Base-by-base conservation (phyloP, 768 basidiomycete species). In the Pleurotus eryngii region DNA sequence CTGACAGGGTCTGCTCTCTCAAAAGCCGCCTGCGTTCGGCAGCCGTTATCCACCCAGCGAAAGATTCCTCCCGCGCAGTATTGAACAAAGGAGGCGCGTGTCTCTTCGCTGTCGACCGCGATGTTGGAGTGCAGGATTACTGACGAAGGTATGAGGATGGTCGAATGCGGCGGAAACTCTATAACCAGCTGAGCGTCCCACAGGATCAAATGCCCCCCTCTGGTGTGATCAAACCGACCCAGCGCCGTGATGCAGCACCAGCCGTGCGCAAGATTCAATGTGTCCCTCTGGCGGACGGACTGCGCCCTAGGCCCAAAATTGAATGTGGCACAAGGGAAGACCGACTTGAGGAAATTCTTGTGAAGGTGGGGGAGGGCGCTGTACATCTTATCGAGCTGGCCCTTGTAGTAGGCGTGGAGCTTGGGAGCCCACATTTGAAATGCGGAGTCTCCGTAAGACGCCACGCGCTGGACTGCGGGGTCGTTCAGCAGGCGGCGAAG, bases 161-260 rank as follows among this genome's bases (percentile, higher is more conserved):
- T 60, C 1, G 65, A 43, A 35, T 63, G 64, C 12, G 60, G 59
- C 0, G 65, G 67, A 40, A 68, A 72, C 48, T 67, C 65, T 5
- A 68, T 53, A 1, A 70, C 49, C 0, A 72, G 56, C 15, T 64
- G 58, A 0, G 68, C 45, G 20, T 69, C 68, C 61, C 66, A 68
- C 0, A 76, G 45, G 0, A 75, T 57, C 0, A 75, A 42, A 46
- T 75, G 72, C 1, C 72, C 73, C 7, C 73, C 68, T 22, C 47
- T 62, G 3, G 2, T 63, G 1, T 50, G 61, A 49, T 74, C 63
- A 55, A 68, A 76, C 1, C 49, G 8, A 0, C 74, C 73, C 0
- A 68, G 49, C 0, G 72, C 63, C 1, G 60, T 64, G 11, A 76
- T 70, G 0, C 63, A 63, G 46, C 73, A 78, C 62, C 67, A 65